Conservation (phyloP, 192 early-diverging fungal species). For the Rhizoclosmatium sp. region DNA sequence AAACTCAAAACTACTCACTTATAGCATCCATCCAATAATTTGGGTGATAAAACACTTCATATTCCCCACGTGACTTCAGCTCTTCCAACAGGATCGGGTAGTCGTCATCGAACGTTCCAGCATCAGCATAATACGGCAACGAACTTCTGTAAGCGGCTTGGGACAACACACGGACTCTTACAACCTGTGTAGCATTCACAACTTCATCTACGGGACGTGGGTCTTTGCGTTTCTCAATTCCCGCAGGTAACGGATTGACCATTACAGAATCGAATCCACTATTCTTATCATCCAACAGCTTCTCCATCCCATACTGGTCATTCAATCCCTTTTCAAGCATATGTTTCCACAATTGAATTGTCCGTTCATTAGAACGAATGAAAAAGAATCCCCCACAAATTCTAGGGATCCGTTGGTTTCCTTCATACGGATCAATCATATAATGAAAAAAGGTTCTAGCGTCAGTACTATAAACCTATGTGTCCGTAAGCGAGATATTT, state of each 20-base stretch:
- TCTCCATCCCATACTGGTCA: constrained; percentile 32
- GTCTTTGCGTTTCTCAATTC: not conserved
- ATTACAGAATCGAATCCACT: not conserved
- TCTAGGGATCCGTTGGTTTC: constrained; percentile 4
- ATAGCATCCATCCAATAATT: not conserved
- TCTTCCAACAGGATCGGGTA: not conserved
- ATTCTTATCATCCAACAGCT: not conserved
- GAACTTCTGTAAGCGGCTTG: constrained; percentile 8
- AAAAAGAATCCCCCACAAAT: constrained; percentile 38
- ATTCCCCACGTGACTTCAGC: not conserved
- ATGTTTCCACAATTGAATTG: not conserved
- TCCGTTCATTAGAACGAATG: not conserved
- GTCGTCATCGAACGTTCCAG: not conserved
- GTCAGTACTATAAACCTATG: constrained; percentile 29
- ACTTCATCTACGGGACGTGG: not conserved
- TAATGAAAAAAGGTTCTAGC: constrained; percentile 14
- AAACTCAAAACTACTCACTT: too few relatives aligned
- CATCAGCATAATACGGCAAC: not conserved
- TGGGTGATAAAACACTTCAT: constrained; percentile 1
- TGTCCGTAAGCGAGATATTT: too few relatives aligned
- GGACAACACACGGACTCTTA: not conserved
- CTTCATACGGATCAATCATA: constrained; percentile 27
- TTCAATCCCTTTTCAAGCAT: constrained; percentile 3
- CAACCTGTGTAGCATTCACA: not conserved
- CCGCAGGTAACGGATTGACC: constrained; percentile 25